A percentile compares a stretch with the other conserved stretches of the same genome.
Conservation (phyloP, 768 basidiomycete species). For the Agaricus bisporus region DNA sequence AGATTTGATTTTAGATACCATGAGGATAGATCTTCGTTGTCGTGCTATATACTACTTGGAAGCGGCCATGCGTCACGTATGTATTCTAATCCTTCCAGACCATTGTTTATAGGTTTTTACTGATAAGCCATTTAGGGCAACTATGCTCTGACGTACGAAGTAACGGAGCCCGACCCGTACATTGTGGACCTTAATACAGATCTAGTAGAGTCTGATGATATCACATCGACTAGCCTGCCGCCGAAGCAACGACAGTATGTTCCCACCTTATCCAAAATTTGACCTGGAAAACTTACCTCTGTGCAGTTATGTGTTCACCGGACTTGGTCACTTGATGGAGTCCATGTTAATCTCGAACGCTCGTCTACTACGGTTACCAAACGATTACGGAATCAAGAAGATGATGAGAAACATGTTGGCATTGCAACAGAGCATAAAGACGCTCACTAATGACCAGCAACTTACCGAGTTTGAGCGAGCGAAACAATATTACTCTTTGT, state of each 20-base stretch:
- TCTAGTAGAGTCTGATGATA: slow-evolving; percentile 70
- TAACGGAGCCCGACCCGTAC: slow-evolving; percentile 87
- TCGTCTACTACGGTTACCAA: slow-evolving; percentile 61
- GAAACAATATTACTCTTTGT: slow-evolving; percentile 78
- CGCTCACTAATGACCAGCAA: slow-evolving; percentile 53
- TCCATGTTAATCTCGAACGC: slow-evolving; percentile 73
- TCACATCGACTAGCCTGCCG: slow-evolving; percentile 55
- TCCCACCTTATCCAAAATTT: not conserved
- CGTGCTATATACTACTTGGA: slow-evolving; percentile 77
- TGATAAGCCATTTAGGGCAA: slow-evolving; percentile 54
- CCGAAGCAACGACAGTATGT: slow-evolving; percentile 63
- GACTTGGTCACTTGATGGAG: slow-evolving; percentile 82
- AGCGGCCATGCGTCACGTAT: slow-evolving; percentile 69
- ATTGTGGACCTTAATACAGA: slow-evolving; percentile 82
- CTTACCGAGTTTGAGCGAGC: slow-evolving; percentile 70
- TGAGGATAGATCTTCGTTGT: slow-evolving; percentile 85
- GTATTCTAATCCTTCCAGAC: slow-evolving; percentile 19
- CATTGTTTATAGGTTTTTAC: not conserved
- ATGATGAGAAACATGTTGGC: slow-evolving; percentile 86
- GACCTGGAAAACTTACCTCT: not conserved
- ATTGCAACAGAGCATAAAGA: slow-evolving; percentile 86
- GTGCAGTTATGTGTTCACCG: slow-evolving; percentile 79
- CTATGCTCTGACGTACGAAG: slow-evolving; percentile 76
- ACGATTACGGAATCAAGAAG: slow-evolving; percentile 76
- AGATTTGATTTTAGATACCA: slow-evolving; percentile 78